Evolutionary conservation across 148 eudicot genomes (phyloP), one percentile per base, ranked within the genome.

Genomic region (Camellia lanceoleosa): DNA sequence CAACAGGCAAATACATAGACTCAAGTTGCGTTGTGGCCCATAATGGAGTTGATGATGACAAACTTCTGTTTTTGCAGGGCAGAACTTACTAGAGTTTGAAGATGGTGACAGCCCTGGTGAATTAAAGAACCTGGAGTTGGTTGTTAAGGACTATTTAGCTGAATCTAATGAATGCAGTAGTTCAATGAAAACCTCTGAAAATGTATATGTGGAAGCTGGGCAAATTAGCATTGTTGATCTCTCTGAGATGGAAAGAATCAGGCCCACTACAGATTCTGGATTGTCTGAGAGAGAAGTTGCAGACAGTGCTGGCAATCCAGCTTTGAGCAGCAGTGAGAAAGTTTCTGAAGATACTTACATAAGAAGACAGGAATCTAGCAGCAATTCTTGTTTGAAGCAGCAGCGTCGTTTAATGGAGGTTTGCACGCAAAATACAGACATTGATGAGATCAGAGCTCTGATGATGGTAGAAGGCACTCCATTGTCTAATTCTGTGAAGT

Each of bases 361-460:
- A 14, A 16, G 19, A 58, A 23, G 19, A n/a, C 11, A n/a, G 70
- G 42, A n/a, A 0, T 19, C 30, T 10, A n/a, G 69, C 14, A 49
- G n/a, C 43, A 5, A 76, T 55, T 80, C 78, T 65, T 55, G 19
- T n/a, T 80, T 43, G 44, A 65, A 52, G 73, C 38, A 80, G 77
- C 61, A 61, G 43, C 69, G 43, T 46, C 66, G 58, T 54, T 56
- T 52, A 54, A 52, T 6, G 18, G 58, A 41, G 56, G 82, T 10
- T 49, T 58, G 62, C 15, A 41, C 73, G 23, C 16, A 61, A 47
- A 65, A 23, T 23, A 23, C 23, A 23, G n/a, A 41, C 43, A 41
- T 58, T 30, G 42, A 79, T 61, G 77, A 51, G 54, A 16, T 71
- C 30, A 72, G 43, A 15, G 23, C 47, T 78, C 80, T 41, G 9